Evolutionary conservation across 2,329 filamentous ascomycete genomes (phyloP).

Genomic region (Aspergillus pseudoterreus): DNA sequence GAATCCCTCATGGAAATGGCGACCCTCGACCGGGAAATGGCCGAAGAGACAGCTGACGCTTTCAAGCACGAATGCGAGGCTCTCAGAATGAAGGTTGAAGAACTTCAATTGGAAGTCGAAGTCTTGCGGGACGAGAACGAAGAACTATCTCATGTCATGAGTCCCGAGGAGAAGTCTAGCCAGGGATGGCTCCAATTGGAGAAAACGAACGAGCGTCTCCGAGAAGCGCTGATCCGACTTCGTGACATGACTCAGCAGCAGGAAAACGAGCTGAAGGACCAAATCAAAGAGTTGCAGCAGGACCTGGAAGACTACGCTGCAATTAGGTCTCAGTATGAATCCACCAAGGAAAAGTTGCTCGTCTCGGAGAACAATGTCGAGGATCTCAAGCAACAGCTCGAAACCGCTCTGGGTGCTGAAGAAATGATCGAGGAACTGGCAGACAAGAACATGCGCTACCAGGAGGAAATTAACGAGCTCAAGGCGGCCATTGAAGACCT

Average conservation of each 20-base stretch:
- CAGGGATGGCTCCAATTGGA: constrained; percentile 91
- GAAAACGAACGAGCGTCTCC: constrained; percentile 79
- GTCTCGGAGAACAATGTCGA: constrained; percentile 72
- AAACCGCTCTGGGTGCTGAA: constrained; percentile 82
- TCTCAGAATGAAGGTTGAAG: constrained; percentile 72
- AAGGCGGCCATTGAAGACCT: constrained; percentile 80
- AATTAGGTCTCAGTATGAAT: constrained; percentile 66
- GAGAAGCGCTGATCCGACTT: constrained; percentile 77
- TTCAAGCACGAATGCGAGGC: constrained; percentile 76
- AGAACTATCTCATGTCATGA: constrained; percentile 79
- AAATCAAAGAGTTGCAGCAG: constrained; percentile 70
- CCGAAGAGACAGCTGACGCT: constrained; percentile 84
- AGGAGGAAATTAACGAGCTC: constrained; percentile 79
- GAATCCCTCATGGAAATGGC: constrained; percentile 83
- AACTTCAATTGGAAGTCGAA: constrained; percentile 83
- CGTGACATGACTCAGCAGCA: constrained; percentile 84
- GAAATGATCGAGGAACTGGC: constrained; percentile 92
- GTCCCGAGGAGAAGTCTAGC: constrained; percentile 79
- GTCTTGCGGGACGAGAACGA: constrained; percentile 82
- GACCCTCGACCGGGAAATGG: constrained; percentile 89
- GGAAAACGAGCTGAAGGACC: constrained; percentile 71
- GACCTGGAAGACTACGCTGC: constrained; percentile 66
- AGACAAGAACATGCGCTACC: constrained; percentile 78
- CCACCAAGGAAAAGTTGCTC: constrained; percentile 68
- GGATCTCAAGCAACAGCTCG: constrained; percentile 85